Evolutionary conservation across 164 flowering plant species (phyloP).

Genomic region (Chimonanthus praecox): DNA sequence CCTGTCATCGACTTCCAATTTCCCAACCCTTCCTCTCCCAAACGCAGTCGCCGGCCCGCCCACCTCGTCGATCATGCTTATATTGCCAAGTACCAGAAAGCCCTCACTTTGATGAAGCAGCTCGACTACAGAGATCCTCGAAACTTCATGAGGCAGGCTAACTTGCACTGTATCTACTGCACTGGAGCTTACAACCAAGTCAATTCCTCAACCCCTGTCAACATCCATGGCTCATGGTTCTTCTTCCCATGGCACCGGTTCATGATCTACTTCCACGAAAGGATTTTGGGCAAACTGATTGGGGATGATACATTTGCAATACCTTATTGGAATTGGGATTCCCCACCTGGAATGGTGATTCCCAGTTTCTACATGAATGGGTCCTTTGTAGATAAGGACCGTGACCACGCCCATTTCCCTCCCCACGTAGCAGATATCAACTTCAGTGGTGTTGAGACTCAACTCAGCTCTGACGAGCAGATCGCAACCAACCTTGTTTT

Average conservation of each 20-base stretch:
- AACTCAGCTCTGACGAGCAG: slow-evolving; percentile 10
- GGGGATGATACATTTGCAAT: slow-evolving; percentile 23
- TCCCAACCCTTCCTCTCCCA: slow-evolving; percentile 23
- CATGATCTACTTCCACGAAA: slow-evolving; percentile 25
- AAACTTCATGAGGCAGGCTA: slow-evolving; percentile 19
- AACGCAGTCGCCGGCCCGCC: slow-evolving; percentile 57
- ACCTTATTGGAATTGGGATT: slow-evolving; percentile 31
- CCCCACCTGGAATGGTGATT: slow-evolving; percentile 21
- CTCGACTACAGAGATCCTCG: slow-evolving; percentile 21
- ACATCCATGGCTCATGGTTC: slow-evolving; percentile 26
- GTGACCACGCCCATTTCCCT: slow-evolving; percentile 14
- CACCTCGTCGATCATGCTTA: slow-evolving; percentile 36
- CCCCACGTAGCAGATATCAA: slow-evolving; percentile 13
- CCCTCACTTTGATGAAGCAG: slow-evolving; percentile 24
- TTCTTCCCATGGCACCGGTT: slow-evolving; percentile 28
- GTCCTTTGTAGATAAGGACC: slow-evolving; percentile 9
- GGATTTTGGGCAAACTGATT: slow-evolving; percentile 19
- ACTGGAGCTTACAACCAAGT: slow-evolving; percentile 24
- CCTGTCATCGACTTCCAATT: slow-evolving; percentile 39
- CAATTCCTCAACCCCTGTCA: slow-evolving; percentile 30
- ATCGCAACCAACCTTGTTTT: slow-evolving; percentile 12
- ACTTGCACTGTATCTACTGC: slow-evolving; percentile 28
- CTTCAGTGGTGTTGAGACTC: slow-evolving; percentile 15
- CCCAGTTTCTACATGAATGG: slow-evolving; percentile 18
- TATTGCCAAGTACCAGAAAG: slow-evolving; percentile 44